Percentiles rank a stretch among this genome's conserved stretches.
These are phyloP conservation scores for Microsporum canis DNA, from an alignment of 2,329 filamentous ascomycete genomes.

Conservation along the genomic window DNA sequence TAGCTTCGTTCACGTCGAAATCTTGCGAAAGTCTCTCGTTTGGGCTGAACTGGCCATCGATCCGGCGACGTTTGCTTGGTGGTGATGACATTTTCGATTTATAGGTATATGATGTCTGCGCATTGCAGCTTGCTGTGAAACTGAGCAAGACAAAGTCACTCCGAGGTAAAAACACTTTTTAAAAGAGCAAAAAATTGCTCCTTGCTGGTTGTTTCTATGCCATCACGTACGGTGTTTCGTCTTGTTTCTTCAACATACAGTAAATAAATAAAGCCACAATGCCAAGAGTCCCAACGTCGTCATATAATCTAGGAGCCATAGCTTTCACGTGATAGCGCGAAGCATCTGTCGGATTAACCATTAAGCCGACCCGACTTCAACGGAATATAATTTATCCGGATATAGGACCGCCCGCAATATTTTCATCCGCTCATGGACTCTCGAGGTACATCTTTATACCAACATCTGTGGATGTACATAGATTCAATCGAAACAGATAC, in stretches of 20 bases:
- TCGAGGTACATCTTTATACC: too few species aligned
- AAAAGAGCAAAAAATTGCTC: background rate
- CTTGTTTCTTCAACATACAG: background rate
- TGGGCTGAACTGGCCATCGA: conserved; percentile 11
- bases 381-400: too few species aligned
- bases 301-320: background rate
- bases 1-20: conserved; percentile 43
- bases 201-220: background rate
- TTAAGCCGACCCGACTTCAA: too few species aligned
- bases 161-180: background rate
- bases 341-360: too few species aligned
- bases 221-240: background rate
- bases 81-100: background rate
- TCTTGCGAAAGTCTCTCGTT: conserved; percentile 13
- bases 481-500: too few species aligned
- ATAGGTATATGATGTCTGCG: background rate
- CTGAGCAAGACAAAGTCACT: background rate
- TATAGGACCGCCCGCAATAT: too few species aligned
- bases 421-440: too few species aligned
- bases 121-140: background rate
- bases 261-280: background rate
- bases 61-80: conserved; percentile 3
- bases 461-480: too few species aligned
- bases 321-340: too few species aligned
- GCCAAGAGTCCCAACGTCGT: background rate